Percentiles rank a stretch among this genome's conserved stretches.
These are phyloP conservation scores for Apostasia ramifera DNA, from an alignment of 106 monocot species.

Conservation along the genomic window DNA sequence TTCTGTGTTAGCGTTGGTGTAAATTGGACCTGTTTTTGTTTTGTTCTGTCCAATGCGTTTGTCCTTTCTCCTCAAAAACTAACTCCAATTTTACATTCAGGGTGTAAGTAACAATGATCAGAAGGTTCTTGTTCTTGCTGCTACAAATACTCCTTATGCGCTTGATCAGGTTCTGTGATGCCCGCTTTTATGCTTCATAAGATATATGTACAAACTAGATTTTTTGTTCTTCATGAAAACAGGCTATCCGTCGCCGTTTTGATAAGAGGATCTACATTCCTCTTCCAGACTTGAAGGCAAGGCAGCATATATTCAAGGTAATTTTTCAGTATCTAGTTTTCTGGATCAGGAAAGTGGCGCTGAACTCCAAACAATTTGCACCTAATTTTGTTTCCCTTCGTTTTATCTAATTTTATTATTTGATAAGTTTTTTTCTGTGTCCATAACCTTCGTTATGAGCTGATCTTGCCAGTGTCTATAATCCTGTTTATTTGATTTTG, in stretches of 20 bases:
- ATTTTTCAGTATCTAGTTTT: no score
- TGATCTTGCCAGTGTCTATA: no score
- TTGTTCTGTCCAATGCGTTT: neutral
- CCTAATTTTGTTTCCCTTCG: no score
- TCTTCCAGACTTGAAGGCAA: conserved; percentile 75
- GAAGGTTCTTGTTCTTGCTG: conserved; percentile 82
- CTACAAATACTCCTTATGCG: conserved; percentile 82
- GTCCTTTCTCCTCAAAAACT: neutral
- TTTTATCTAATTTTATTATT: no score
- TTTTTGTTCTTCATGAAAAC: neutral
- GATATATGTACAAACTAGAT: neutral
- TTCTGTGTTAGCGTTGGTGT: no score
- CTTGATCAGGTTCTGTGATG: conserved; percentile 65
- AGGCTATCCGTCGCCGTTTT: conserved; percentile 84
- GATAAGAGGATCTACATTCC: conserved; percentile 87
- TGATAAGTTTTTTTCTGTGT: no score
- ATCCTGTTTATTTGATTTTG: neutral
- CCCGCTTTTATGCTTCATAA: neutral
- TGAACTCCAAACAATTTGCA: no score
- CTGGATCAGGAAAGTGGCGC: no score
- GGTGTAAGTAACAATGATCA: conserved; percentile 86
- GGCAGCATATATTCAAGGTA: conserved; percentile 92
- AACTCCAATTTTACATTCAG: conserved; percentile 16
- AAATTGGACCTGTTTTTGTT: no score
- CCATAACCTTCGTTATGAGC: no score